Conservation (phyloP, 352 stramenopile genomes). For the Globisporangium rhizosaccharum region DNA sequence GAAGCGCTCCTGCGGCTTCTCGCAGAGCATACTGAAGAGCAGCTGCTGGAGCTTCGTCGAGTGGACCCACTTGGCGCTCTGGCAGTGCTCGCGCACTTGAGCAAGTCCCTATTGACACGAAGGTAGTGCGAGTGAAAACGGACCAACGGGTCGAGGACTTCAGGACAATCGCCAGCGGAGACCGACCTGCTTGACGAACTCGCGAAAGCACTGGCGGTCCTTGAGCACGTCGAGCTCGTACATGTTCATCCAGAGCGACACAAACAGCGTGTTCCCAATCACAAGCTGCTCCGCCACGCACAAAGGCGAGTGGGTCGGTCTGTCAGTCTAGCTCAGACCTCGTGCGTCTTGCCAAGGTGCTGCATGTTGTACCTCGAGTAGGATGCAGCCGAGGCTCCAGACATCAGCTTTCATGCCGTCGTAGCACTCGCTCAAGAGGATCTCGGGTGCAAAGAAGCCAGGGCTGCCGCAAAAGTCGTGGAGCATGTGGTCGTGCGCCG, state of each 20-base stretch:
- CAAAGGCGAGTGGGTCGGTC: neutral
- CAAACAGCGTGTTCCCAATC: constrained; percentile 72
- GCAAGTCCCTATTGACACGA: constrained; percentile 21
- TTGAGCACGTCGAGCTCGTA: constrained; percentile 76
- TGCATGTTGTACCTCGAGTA: constrained; percentile 49
- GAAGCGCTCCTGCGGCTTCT: constrained; percentile 30
- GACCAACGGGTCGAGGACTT: neutral
- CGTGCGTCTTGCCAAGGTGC: neutral
- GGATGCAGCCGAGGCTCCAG: constrained; percentile 83
- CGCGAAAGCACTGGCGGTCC: constrained; percentile 44
- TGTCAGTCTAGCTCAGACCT: neutral
- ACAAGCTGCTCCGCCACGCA: constrained; percentile 35
- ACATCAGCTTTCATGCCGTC: constrained; percentile 75
- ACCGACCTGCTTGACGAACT: constrained; percentile 23
- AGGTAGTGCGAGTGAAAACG: neutral
- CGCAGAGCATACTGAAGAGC: constrained; percentile 36
- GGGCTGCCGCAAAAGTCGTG: constrained; percentile 75
- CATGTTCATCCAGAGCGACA: constrained; percentile 80
- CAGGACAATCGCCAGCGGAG: no score
- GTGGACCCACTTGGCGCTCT: constrained; percentile 37
- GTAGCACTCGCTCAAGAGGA: constrained; percentile 59
- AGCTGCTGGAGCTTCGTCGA: constrained; percentile 36
- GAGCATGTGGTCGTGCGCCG: constrained; percentile 29
- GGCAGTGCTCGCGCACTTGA: constrained; percentile 25
- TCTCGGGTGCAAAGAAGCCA: constrained; percentile 85